A percentile compares a stretch with the other conserved stretches of the same genome.
Conservation (phyloP, 164 flowering plant species). For the Annona cherimola region DNA sequence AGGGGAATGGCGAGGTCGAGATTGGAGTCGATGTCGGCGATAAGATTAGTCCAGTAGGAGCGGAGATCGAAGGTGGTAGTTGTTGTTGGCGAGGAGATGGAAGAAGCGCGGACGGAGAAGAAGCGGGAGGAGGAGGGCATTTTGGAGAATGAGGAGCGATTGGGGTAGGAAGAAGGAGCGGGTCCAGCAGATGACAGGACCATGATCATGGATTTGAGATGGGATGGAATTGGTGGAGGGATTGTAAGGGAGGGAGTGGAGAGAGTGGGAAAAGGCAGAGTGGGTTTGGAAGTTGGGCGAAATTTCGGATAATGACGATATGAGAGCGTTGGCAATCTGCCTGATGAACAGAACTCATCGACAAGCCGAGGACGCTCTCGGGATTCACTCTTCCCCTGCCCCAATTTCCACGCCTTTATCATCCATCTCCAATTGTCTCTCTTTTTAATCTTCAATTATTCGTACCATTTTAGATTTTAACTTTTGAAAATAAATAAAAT, state of each 20-base stretch:
- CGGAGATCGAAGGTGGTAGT: constrained; percentile 12
- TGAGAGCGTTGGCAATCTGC: too few relatives aligned
- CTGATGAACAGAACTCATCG: too few relatives aligned
- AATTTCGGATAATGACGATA: too few relatives aligned
- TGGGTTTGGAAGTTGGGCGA: too few relatives aligned
- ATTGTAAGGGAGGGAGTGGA: not conserved
- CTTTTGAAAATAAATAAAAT: too few relatives aligned
- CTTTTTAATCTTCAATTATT: too few relatives aligned
- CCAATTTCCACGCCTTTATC: too few relatives aligned
- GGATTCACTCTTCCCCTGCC: too few relatives aligned
- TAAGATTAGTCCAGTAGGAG: constrained; percentile 15
- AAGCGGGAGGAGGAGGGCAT: not conserved
- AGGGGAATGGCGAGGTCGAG: constrained; percentile 15
- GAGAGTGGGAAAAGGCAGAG: not conserved
- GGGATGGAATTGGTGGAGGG: not conserved
- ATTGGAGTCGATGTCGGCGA: constrained; percentile 11
- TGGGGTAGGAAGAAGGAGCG: not conserved
- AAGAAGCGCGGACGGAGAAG: not conserved
- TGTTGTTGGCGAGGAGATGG: not conserved
- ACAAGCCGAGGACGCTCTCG: too few relatives aligned
- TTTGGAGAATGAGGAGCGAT: not conserved
- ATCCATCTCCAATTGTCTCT: too few relatives aligned
- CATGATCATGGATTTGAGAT: not conserved
- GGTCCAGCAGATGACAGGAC: not conserved
- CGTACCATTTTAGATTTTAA: too few relatives aligned